These are phyloP conservation scores for Globisporangium sylvaticum DNA, from an alignment of 352 stramenopile genomes.

Conservation along the genomic window DNA sequence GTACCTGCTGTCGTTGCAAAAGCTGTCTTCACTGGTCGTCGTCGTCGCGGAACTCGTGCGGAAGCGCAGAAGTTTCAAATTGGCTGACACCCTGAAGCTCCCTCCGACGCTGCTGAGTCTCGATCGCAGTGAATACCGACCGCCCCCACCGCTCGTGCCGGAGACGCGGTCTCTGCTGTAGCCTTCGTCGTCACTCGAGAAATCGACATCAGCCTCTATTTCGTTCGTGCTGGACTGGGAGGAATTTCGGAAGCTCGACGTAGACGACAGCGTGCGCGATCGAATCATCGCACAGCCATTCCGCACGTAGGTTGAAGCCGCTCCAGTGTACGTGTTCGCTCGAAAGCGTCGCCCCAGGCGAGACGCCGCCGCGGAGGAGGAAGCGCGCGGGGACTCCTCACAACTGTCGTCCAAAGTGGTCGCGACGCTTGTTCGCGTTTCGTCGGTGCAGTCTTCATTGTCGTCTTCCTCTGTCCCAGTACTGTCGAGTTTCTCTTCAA, in stretches of 20 bases:
- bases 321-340: slow-evolving; percentile 11
- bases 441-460: slow-evolving; percentile 8
- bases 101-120: slow-evolving; percentile 21
- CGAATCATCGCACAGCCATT: slow-evolving; percentile 17
- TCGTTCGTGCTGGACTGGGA: slow-evolving; percentile 10
- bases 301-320: slow-evolving; percentile 10
- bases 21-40: slow-evolving; percentile 40
- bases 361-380: background rate
- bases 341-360: slow-evolving; percentile 8
- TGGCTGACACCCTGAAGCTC: slow-evolving; percentile 28
- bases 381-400: slow-evolving; percentile 10
- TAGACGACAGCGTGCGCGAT: slow-evolving; percentile 15
- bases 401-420: slow-evolving; percentile 15
- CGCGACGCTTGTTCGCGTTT: slow-evolving; percentile 13
- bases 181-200: slow-evolving; percentile 59
- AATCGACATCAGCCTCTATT: slow-evolving; percentile 35
- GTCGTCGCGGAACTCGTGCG: slow-evolving; percentile 52
- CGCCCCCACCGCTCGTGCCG: slow-evolving; percentile 13
- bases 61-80: slow-evolving; percentile 32
- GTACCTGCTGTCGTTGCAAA: slow-evolving; percentile 12
- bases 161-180: slow-evolving; percentile 28
- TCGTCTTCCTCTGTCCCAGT: background rate
- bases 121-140: slow-evolving; percentile 2
- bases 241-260: slow-evolving; percentile 5
- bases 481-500: slow-evolving; percentile 11